Base-by-base conservation (phyloP, 2,329 filamentous ascomycete genomes). In the Rhytidhysteron rufulum region DNA sequence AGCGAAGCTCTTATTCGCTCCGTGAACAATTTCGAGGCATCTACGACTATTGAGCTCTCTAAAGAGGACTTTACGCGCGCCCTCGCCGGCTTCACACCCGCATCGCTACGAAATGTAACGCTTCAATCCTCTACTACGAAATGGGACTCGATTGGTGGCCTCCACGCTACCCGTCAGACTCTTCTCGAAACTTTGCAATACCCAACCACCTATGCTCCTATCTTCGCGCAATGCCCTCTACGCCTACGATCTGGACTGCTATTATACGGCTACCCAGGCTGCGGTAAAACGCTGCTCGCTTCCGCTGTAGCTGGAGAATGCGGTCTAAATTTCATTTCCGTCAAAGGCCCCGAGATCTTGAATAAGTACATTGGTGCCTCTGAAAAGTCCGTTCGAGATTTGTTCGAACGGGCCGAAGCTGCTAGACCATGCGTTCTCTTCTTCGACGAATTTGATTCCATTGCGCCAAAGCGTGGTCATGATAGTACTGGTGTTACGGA, bases 351-450 rank as follows among this genome's bases (percentile, higher is more conserved):
- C 0, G 94, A 98, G 65, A 97, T 98, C 43, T 71, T 98, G 40
- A 98, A 98, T 74, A 98, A 98, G 69, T 98, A 98, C 65, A 98
- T 98, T 43, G 93, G 93, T 58, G 93, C 93, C 1, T 95, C 87
- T 20, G 93, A 98, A 59, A 98, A 98, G 74, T 89, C 83, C 45
- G 90, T 98, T 5, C 83, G 94, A 31, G 93, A 98, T 63, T 74
- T 98, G 1, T 98, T 98, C 57, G 91, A 95, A 60, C 81, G 93
- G 31, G 93, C 93, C 0, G 83, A 85, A 58, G 91, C 93, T 3
- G 93, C 93, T 4, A 82, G 85, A 44, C 94, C 94, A 0, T 97
- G 93, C 54, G 87, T 98, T 4, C 74, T 98, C 7, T 98, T 98
- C 75, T 98, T 98, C 60, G 93, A 98, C 60, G 93, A 98, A 64